Conservation (phyloP, 352 stramenopile species). For the Globisporangium irregulare region DNA sequence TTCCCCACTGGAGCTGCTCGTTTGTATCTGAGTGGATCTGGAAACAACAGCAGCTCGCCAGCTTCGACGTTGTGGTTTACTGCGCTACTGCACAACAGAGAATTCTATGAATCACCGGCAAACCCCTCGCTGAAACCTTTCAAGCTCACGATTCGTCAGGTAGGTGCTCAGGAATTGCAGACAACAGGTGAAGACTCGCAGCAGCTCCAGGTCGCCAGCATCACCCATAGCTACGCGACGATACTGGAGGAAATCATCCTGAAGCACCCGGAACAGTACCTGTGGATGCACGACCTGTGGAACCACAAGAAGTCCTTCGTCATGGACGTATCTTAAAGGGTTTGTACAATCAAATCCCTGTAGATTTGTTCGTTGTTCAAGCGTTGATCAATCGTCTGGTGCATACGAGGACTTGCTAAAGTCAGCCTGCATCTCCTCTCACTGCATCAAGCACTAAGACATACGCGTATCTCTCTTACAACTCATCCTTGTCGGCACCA, state of each 20-base stretch:
- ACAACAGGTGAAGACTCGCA: not conserved
- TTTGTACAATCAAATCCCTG: not conserved
- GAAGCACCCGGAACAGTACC: conserved; percentile 39
- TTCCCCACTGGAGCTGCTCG: conserved; percentile 41
- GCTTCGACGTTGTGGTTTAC: conserved; percentile 41
- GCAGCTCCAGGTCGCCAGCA: conserved; percentile 9
- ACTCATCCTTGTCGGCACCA: conserved; percentile 68
- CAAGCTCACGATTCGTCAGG: conserved; percentile 32
- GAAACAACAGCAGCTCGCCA: not conserved
- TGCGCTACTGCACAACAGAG: conserved; percentile 37
- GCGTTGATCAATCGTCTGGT: not conserved
- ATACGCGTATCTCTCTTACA: conserved; percentile 32
- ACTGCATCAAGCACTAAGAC: not conserved
- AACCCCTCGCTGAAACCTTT: conserved; percentile 33
- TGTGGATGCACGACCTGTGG: conserved; percentile 62
- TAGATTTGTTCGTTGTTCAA: not conserved
- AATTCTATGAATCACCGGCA: conserved; percentile 17
- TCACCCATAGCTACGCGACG: conserved; percentile 41
- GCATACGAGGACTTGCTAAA: not conserved
- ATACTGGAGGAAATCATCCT: conserved; percentile 34
- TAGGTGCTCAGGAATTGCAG: conserved; percentile 8
- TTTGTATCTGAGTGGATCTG: conserved; percentile 24
- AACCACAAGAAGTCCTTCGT: conserved; percentile 16
- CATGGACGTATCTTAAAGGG: not conserved
- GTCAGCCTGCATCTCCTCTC: not conserved